A percentile compares a stretch with the other conserved stretches of the same genome.
Conservation (phyloP, 2,329 filamentous ascomycete species). For the Chaetomiaceae sp. region DNA sequence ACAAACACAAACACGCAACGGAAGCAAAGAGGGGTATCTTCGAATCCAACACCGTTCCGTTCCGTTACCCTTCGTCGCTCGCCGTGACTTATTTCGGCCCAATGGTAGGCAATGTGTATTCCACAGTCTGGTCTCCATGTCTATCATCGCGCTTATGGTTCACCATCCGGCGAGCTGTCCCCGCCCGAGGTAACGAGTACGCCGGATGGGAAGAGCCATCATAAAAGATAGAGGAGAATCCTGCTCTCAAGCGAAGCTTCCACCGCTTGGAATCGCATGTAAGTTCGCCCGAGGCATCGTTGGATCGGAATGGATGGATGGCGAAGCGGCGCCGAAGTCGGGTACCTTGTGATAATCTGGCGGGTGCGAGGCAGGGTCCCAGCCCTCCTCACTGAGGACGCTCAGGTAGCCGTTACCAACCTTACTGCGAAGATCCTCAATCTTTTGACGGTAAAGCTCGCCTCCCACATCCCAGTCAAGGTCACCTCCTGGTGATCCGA, state of each 20-base stretch:
- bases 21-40: constrained; percentile 4
- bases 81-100: background rate
- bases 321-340: constrained; percentile 36
- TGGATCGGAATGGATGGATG: constrained; percentile 34
- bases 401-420: constrained; percentile 85
- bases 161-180: too few species aligned
- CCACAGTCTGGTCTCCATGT: too few species aligned
- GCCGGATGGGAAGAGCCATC: constrained; percentile 12
- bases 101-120: too few species aligned
- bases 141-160: too few species aligned
- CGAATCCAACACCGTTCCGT: background rate
- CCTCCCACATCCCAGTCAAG: constrained; percentile 64
- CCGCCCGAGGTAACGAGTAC: too few species aligned
- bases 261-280: constrained; percentile 51
- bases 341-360: constrained; percentile 37
- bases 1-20: constrained; percentile 16
- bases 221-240: background rate
- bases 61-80: background rate
- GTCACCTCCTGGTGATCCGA: constrained; percentile 32
- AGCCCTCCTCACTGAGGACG: constrained; percentile 73
- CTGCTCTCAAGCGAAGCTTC: constrained; percentile 43
- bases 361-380: constrained; percentile 44
- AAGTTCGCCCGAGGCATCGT: constrained; percentile 36
- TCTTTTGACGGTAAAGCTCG: constrained; percentile 80
- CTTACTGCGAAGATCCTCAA: constrained; percentile 79